A percentile compares a stretch with the other conserved stretches of the same genome.
Evolutionary conservation across 1,139 yeast species (phyloP).

Genomic region (Pichia sp.): DNA sequence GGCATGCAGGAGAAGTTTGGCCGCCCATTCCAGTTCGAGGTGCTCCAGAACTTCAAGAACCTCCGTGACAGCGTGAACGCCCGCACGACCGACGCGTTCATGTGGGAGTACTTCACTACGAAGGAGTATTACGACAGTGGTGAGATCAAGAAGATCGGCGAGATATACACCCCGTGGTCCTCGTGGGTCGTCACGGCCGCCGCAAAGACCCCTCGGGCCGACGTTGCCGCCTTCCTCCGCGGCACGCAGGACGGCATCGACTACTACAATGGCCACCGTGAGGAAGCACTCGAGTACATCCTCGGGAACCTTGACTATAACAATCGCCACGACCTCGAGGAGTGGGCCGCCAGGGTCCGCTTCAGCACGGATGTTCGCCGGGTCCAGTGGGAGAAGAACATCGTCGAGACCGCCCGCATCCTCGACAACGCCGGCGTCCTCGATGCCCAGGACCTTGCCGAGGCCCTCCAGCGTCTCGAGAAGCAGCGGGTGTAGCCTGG

Average conservation of each 20-base stretch:
- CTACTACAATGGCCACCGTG: constrained; percentile 55
- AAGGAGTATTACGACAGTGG: constrained; percentile 75
- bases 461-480: constrained; percentile 19
- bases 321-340: constrained; percentile 60
- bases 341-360: constrained; percentile 74
- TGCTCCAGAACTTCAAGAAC: constrained; percentile 65
- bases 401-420: constrained; percentile 38
- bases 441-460: constrained; percentile 11
- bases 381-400: constrained; percentile 57
- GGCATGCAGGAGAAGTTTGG: constrained; percentile 58
- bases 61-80: constrained; percentile 75
- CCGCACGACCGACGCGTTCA: constrained; percentile 69
- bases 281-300: constrained; percentile 66
- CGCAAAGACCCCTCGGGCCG: constrained; percentile 31
- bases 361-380: constrained; percentile 49
- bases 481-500: neutral
- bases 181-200: constrained; percentile 78
- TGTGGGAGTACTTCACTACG: constrained; percentile 94
- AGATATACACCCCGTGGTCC: constrained; percentile 94
- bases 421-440: constrained; percentile 57
- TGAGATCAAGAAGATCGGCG: constrained; percentile 80
- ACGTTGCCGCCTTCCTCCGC: constrained; percentile 26
- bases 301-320: constrained; percentile 68
- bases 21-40: constrained; percentile 41
- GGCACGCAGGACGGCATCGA: constrained; percentile 64